A percentile compares a stretch with the other conserved stretches of the same genome.
phyloP scores from a whole-genome alignment of 768 basidiomycete genomes.

The Rhodotorula babjevae region DNA sequence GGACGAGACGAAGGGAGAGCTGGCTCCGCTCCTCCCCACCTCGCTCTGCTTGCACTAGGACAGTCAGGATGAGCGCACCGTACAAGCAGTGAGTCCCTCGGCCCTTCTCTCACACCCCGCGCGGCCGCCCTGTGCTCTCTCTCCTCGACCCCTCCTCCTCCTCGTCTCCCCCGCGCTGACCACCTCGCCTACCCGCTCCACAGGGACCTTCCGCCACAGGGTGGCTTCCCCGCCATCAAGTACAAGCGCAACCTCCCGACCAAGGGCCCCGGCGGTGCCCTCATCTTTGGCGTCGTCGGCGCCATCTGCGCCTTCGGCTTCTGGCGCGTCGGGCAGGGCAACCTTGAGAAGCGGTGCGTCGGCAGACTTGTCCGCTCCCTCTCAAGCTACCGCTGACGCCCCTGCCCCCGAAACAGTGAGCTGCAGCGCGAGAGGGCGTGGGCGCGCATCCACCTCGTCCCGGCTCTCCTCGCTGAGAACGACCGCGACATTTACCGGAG shows the following conservation, averaged over 20 bases:
- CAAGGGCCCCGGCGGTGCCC: conserved; percentile 58
- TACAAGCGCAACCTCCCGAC: conserved; percentile 90
- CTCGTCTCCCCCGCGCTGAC: background rate
- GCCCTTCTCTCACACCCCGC: background rate
- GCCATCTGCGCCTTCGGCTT: conserved; percentile 85
- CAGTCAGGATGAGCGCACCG: background rate
- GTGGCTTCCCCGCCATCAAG: conserved; percentile 85
- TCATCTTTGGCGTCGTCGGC: conserved; percentile 78
- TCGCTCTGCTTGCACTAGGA: no score
- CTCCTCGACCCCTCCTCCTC: background rate
- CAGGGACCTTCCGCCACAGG: conserved; percentile 92
- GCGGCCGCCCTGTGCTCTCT: background rate
- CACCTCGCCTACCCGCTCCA: background rate
- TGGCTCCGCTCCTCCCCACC: no score
- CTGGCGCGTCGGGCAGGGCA: conserved; percentile 83
- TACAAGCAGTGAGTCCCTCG: conserved; percentile 15
- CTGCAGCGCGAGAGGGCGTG: conserved; percentile 86
- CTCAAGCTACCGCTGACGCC: background rate
- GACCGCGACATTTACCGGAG: conserved; percentile 85
- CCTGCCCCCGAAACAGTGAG: conserved; percentile 60
- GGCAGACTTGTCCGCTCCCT: conserved; percentile 6
- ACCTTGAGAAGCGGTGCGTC: conserved; percentile 84
- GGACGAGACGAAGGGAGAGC: no score
- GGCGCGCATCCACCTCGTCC: conserved; percentile 91
- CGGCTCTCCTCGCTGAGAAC: conserved; percentile 82